Evolutionary conservation across 163 green algal species (phyloP), one percentile per base, ranked within the genome.

Genomic region (Botryococcus braunii): DNA sequence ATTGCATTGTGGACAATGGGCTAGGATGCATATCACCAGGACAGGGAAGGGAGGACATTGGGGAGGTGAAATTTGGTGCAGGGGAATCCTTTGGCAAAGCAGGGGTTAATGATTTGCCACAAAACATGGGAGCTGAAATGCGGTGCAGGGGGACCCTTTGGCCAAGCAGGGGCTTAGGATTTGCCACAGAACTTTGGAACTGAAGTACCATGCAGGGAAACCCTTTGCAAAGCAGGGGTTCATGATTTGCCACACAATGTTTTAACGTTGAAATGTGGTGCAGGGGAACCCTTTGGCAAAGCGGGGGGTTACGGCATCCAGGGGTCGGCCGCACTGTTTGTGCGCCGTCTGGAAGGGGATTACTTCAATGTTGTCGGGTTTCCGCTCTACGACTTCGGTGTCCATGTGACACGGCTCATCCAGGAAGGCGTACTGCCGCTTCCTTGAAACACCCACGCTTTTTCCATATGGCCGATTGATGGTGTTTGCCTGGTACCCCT

Each of bases 311-410:
- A 84, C 64, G 78, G 78, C 38, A 70, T 74, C 37, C 79, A 84
- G 71, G 87, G 90, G 25, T 63, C 77, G 1, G 91, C 89, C 2
- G 82, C 82, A 8, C 77, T 73, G 2, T 94, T 94, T 68, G 90
- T 97, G n/a, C 75, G 75, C 37, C 59, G 74, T 4, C 75, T 97
- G 0, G 65, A 85, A 2, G 91, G 91, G 0, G 91, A 82, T 75
- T 97, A 92, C 68, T 95, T 91, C 75, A 96, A 94, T 57, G 91
- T 97, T 1, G 83, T 96, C 72, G 90, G 90, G 11, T 88, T 95
- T 52, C 88, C 88, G 1, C 29, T 93, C 27, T 73, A 93, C 48
- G 65, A 38, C 57, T 91, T 81, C 52, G 70, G 61, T 2, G 52
- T 23, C 21, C 11, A 67, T 4, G 34, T 79, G 29, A 46, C 47